Evolutionary conservation across 352 stramenopile genomes (phyloP).

Genomic region (Pythium phragmiticola): DNA sequence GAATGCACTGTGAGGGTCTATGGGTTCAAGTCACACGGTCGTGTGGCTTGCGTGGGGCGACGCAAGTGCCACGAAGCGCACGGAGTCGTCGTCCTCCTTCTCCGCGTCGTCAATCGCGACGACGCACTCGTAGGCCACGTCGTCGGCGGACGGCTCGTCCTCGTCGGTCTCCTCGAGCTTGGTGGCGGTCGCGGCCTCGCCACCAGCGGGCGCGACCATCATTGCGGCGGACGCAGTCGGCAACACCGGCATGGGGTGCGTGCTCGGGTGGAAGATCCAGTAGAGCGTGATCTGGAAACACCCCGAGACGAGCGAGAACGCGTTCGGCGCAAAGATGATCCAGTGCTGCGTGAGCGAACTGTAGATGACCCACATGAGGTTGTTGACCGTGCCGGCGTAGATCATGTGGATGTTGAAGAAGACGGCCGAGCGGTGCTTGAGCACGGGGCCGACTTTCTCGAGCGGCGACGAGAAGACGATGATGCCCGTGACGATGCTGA

Average conservation of each 20-base stretch:
- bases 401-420: slow-evolving; percentile 62
- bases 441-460: slow-evolving; percentile 45
- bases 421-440: slow-evolving; percentile 47
- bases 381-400: slow-evolving; percentile 27
- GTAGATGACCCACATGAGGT: slow-evolving; percentile 50
- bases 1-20: too few species aligned
- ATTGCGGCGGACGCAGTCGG: not conserved
- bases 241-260: slow-evolving; percentile 22
- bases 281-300: slow-evolving; percentile 42
- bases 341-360: slow-evolving; percentile 36
- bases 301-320: slow-evolving; percentile 37
- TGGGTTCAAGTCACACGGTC: not conserved
- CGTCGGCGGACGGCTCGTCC: not conserved
- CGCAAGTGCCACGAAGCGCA: slow-evolving; percentile 2
- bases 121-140: not conserved
- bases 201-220: not conserved
- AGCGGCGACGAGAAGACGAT: slow-evolving; percentile 60
- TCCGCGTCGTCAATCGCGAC: not conserved
- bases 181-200: too few species aligned
- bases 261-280: slow-evolving; percentile 50
- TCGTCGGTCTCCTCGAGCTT: not conserved
- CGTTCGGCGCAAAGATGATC: slow-evolving; percentile 57
- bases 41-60: not conserved
- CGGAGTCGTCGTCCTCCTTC: not conserved
- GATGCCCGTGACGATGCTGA: slow-evolving; percentile 43